phyloP scores from a whole-genome alignment of 1,284 basidiomycete species.

The Filobasidium uniguttulatum region DNA sequence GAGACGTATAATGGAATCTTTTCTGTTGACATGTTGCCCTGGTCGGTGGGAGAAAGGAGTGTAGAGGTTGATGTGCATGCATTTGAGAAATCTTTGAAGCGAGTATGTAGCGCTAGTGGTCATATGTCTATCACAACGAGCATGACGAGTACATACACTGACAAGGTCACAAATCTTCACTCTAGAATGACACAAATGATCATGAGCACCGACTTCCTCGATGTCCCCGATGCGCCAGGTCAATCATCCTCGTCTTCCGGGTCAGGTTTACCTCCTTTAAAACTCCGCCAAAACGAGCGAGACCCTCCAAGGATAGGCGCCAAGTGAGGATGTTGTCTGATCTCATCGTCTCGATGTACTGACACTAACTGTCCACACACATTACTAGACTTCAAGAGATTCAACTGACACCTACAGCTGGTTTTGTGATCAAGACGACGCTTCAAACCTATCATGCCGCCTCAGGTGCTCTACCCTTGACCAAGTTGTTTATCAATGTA shows the following conservation, averaged over 20 bases:
- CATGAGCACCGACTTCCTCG: no score
- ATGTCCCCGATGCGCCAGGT: slow-evolving; percentile 3
- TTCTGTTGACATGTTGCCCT: no score
- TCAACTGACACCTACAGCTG: slow-evolving; percentile 9
- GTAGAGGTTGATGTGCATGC: no score
- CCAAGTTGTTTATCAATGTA: slow-evolving; percentile 15
- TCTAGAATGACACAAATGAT: no score
- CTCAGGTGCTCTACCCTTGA: slow-evolving; percentile 6
- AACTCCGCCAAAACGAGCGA: slow-evolving; percentile 7
- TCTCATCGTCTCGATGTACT: neutral
- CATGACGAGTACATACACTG: no score
- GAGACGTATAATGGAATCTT: slow-evolving; percentile 35
- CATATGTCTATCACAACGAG: no score
- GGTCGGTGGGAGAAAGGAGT: no score
- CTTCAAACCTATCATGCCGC: slow-evolving; percentile 11
- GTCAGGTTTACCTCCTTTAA: slow-evolving; percentile 8
- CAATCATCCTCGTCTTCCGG: neutral
- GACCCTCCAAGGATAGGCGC: slow-evolving; percentile 6
- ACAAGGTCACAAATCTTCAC: no score
- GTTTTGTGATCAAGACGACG: slow-evolving; percentile 13
- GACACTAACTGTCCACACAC: neutral
- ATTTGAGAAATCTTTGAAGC: no score
- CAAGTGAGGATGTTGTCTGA: neutral
- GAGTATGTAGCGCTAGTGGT: no score
- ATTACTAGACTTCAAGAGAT: slow-evolving; percentile 9